Conservation (phyloP, 163 green algal genomes). For the Prototheca wickerhamii region DNA sequence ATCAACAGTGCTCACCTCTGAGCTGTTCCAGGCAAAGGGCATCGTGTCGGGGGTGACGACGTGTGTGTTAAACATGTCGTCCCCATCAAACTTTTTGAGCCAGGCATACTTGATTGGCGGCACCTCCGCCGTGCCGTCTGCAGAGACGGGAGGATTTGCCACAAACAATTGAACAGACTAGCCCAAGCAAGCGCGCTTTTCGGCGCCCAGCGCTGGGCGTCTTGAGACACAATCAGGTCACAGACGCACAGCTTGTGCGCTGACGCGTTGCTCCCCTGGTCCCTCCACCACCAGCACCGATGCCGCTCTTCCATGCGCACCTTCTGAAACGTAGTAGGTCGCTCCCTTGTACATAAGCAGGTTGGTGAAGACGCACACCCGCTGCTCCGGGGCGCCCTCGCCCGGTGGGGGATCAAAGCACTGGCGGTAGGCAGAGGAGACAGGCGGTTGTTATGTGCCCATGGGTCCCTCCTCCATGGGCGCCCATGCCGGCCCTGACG, state of each 20-base stretch:
- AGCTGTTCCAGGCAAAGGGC: constrained; percentile 3
- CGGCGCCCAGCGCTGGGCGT: background rate
- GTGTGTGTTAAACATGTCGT: constrained; percentile 1
- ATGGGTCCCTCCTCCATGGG: no score
- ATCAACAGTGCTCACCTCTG: constrained; percentile 6
- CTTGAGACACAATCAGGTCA: background rate
- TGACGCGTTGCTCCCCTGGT: no score
- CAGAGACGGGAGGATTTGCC: background rate
- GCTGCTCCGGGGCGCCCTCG: constrained; percentile 9
- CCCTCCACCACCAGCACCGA: no score
- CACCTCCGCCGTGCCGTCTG: background rate
- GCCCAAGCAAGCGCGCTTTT: background rate
- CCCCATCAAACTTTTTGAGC: constrained; percentile 15
- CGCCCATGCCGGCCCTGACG: no score
- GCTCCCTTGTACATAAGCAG: constrained; percentile 9
- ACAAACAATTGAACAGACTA: background rate
- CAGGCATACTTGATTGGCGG: constrained; percentile 19
- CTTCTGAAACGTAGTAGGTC: constrained; percentile 6
- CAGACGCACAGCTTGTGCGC: background rate
- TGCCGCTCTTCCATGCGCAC: constrained; percentile 5
- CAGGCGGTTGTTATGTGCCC: no score
- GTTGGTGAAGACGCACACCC: constrained; percentile 16
- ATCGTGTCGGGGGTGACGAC: background rate
- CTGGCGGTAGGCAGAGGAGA: no score
- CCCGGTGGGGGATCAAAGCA: constrained; percentile 10